A percentile compares a stretch with the other conserved stretches of the same genome.
Evolutionary conservation across 805 yeast genomes (phyloP).

Genomic region (Kluyveromyces lactis): DNA sequence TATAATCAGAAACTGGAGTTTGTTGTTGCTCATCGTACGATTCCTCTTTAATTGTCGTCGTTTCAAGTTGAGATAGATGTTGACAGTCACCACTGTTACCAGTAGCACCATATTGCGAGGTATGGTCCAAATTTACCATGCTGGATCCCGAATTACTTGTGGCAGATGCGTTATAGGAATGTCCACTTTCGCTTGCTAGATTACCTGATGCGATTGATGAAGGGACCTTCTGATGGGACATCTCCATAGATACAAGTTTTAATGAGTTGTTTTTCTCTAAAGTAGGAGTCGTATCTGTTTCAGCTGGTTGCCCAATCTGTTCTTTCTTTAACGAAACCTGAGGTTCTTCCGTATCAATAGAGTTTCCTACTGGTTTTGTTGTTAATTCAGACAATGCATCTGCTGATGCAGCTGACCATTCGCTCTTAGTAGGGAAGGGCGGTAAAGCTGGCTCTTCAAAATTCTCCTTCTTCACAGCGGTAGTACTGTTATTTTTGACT

Average conservation of each 20-base stretch:
- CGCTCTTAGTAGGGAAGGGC: background rate
- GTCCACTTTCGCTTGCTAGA: conserved; percentile 15
- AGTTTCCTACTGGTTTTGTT: background rate
- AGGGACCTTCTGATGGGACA: conserved; percentile 10
- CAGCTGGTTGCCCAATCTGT: too few species aligned
- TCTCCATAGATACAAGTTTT: conserved; percentile 9
- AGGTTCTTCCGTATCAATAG: too few species aligned
- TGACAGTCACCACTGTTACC: background rate
- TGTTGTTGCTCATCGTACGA: background rate
- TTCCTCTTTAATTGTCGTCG: background rate
- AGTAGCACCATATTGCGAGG: background rate
- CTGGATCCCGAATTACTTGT: conserved; percentile 7
- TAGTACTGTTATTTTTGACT: conserved; percentile 6
- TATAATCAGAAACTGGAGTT: background rate
- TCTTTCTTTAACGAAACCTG: too few species aligned
- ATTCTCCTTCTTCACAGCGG: background rate
- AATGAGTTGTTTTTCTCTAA: conserved; percentile 8
- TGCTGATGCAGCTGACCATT: conserved; percentile 1
- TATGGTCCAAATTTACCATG: background rate
- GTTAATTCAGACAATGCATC: background rate
- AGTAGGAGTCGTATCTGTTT: background rate
- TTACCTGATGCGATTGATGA: conserved; percentile 16
- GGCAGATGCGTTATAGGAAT: conserved; percentile 7
- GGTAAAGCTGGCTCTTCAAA: conserved; percentile 1
- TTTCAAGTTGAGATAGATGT: background rate